Evolutionary conservation across 202 grass and related monocot genomes (phyloP).

Genomic region (Panicum virgatum): DNA sequence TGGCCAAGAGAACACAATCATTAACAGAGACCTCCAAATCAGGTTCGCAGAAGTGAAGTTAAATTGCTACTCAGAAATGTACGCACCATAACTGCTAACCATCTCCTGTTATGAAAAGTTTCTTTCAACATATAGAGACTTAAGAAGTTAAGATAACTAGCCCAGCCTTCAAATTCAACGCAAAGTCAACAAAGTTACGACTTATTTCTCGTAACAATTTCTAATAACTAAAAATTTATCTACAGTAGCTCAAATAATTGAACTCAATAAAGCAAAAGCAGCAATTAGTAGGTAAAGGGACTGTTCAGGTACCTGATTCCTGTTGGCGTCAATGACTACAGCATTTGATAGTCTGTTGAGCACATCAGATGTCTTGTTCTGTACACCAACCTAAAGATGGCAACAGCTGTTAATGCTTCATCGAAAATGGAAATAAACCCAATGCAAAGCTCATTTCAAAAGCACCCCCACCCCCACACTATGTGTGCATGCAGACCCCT

Average conservation of each 20-base stretch:
- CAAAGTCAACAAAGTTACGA: not conserved
- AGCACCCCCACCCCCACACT: too few species aligned
- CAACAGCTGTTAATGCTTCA: slow-evolving; percentile 12
- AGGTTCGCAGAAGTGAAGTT: not conserved
- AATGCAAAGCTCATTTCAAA: slow-evolving; percentile 21
- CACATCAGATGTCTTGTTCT: slow-evolving; percentile 77
- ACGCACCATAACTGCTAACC: not conserved
- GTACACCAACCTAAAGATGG: slow-evolving; percentile 81
- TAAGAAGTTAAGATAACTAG: not conserved
- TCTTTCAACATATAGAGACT: slow-evolving; percentile 2
- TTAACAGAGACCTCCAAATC: not conserved
- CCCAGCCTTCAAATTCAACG: not conserved
- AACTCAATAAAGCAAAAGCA: slow-evolving; percentile 21
- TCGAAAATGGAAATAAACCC: slow-evolving; percentile 1
- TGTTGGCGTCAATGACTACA: slow-evolving; percentile 85
- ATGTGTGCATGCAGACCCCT: not conserved
- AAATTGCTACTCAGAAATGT: not conserved
- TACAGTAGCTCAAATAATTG: not conserved
- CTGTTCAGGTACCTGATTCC: slow-evolving; percentile 75
- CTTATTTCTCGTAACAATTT: not conserved
- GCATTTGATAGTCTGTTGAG: slow-evolving; percentile 72
- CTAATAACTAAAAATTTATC: not conserved
- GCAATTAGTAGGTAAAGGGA: not conserved
- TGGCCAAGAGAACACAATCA: not conserved
- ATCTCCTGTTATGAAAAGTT: not conserved